These are phyloP conservation scores for Teratosphaeria gauchensis DNA, from an alignment of 2,329 filamentous ascomycete genomes.

Conservation along the genomic window DNA sequence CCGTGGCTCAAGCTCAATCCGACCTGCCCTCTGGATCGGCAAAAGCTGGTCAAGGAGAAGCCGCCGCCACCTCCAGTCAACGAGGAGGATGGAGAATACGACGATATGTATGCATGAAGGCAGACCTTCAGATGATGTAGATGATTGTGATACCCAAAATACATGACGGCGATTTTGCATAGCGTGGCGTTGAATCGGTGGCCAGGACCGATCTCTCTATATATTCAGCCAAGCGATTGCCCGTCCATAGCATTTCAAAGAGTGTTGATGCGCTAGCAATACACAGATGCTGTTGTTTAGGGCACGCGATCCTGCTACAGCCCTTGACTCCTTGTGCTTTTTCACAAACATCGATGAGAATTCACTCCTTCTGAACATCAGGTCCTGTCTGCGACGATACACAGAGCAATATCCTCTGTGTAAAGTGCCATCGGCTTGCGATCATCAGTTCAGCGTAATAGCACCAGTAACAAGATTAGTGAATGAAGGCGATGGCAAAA, in stretches of 20 bases:
- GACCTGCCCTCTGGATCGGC: constrained; percentile 54
- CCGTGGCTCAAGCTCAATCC: constrained; percentile 56
- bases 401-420: too few relatives aligned
- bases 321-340: too few relatives aligned
- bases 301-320: too few relatives aligned
- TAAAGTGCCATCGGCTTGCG: too few relatives aligned
- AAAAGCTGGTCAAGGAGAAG: constrained; percentile 46
- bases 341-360: too few relatives aligned
- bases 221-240: neutral
- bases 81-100: constrained; percentile 43
- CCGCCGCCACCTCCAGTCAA: constrained; percentile 28
- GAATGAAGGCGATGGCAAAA: too few relatives aligned
- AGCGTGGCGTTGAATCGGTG: neutral
- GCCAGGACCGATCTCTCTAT: neutral
- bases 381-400: too few relatives aligned
- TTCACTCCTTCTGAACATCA: too few relatives aligned
- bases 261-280: neutral
- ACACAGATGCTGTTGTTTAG: neutral
- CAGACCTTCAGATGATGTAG: neutral
- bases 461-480: too few relatives aligned
- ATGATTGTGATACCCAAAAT: neutral
- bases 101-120: constrained; percentile 40
- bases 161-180: neutral
- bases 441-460: too few relatives aligned
- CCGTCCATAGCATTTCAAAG: neutral